A percentile compares a stretch with the other conserved stretches of the same genome.
These are phyloP conservation scores for Macrotyloma uniflorum DNA, from an alignment of 306 rosid genomes.

Conservation along the genomic window DNA sequence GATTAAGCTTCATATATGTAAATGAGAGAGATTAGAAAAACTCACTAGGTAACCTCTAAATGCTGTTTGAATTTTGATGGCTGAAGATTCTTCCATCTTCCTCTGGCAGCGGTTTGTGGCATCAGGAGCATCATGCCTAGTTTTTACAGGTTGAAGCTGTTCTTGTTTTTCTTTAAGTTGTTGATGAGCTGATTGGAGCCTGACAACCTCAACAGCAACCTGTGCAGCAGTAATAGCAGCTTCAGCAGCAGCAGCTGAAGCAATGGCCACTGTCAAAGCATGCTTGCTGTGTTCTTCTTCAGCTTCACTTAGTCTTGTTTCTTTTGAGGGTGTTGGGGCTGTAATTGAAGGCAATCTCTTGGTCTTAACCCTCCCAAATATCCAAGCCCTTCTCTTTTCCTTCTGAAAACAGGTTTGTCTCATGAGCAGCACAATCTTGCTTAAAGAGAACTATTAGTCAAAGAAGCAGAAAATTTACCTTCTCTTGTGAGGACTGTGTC, in stretches of 20 bases:
- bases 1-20: neutral
- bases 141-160: slow-evolving; percentile 23
- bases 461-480: slow-evolving; percentile 48
- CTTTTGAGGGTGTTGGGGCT: slow-evolving; percentile 51
- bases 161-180: slow-evolving; percentile 33
- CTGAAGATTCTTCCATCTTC: slow-evolving; percentile 59
- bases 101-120: slow-evolving; percentile 34
- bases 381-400: slow-evolving; percentile 81
- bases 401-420: slow-evolving; percentile 44
- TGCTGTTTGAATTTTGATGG: slow-evolving; percentile 74
- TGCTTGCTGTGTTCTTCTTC: slow-evolving; percentile 68
- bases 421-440: slow-evolving; percentile 24
- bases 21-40: slow-evolving; percentile 29
- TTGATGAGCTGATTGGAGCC: slow-evolving; percentile 46
- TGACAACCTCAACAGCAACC: slow-evolving; percentile 61
- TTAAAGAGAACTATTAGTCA: neutral
- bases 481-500: slow-evolving; percentile 58
- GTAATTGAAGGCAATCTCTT: slow-evolving; percentile 61
- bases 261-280: slow-evolving; percentile 66
- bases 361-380: slow-evolving; percentile 60
- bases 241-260: slow-evolving; percentile 65
- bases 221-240: slow-evolving; percentile 57
- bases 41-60: slow-evolving; percentile 91
- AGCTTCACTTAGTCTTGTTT: slow-evolving; percentile 41
- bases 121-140: slow-evolving; percentile 39